Evolutionary conservation across 495 filamentous ascomycete species (phyloP), one percentile per base, ranked within the genome.

Genomic region (Polyplosphaeria fusca): DNA sequence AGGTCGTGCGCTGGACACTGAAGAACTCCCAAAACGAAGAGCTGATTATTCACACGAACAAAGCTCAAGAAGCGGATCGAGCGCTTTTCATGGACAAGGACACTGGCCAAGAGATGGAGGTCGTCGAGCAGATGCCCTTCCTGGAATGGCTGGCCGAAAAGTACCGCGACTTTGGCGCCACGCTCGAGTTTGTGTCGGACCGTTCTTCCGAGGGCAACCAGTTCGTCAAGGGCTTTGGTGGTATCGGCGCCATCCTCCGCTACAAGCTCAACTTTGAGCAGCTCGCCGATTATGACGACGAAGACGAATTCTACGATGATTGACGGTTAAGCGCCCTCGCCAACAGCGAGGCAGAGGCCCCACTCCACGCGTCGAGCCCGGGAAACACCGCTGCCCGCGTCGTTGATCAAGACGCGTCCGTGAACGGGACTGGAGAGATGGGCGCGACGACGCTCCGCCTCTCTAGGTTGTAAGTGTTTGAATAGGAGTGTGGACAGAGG

Each of bases 191-290:
- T 62, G 94, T 98, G 28, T 96, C 92, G 20, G 93, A 98, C 70
- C 85, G 90, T 30, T 96, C 91, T 32, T 90, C 87, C 60, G 93
- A 98, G 73, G 93, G 93, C 68, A 98, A 98, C 74, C 93, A 98
- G 77, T 98, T 98, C 76, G 93, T 98, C 65, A 96, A 96, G 76
- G 93, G 93, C 51, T 98, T 98, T 68, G 93, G 93, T 84, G 93
- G 93, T 66, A 94, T 98, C 63, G 93, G 93, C 55, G 92, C 92
- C 42, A 85, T 98, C 64, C 84, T 98, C 68, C 88, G 93, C 58
- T 98, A 98, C 83, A 97, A 96, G 78, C 88, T 98, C 77, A 98
- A 98, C 78, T 98, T 98, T 77, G 93, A 98, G 76, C 94, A 98
- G 73, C 82, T 98, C 71, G 88, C 87, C 66, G 94, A 98, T 73